Conservation (phyloP, 345 rosid species). For the Eucalyptus curtisii region DNA sequence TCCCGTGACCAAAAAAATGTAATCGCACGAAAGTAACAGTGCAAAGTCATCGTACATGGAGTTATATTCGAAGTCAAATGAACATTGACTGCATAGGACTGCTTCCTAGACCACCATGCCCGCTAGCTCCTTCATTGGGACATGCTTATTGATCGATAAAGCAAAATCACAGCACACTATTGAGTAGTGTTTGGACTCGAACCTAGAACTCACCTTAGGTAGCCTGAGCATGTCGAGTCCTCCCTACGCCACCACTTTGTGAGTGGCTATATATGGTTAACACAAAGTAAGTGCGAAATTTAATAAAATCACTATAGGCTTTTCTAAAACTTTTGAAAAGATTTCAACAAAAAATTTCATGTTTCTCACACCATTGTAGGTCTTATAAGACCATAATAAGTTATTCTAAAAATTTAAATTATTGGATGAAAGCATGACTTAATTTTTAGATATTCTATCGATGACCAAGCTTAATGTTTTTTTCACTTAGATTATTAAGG, state of each 20-base stretch:
- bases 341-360: not conserved
- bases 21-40: not conserved
- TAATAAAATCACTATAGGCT: not conserved
- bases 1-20: not conserved
- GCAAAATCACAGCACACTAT: not conserved
- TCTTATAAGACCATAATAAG: fast-evolving
- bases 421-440: not conserved
- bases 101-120: not conserved
- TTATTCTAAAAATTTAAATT: not conserved
- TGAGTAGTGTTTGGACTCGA: not conserved
- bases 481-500: not conserved
- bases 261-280: not conserved
- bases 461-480: not conserved
- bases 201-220: not conserved
- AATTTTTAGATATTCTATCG: not conserved
- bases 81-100: not conserved
- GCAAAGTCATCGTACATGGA: not conserved
- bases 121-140: not conserved
- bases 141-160: not conserved
- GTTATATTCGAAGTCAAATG: not conserved
- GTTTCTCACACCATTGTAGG: not conserved
- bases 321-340: not conserved
- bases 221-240: not conserved
- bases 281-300: not conserved
- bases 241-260: not conserved